Conservation (phyloP, 768 basidiomycete species). For the Rhizopogon sp. region DNA sequence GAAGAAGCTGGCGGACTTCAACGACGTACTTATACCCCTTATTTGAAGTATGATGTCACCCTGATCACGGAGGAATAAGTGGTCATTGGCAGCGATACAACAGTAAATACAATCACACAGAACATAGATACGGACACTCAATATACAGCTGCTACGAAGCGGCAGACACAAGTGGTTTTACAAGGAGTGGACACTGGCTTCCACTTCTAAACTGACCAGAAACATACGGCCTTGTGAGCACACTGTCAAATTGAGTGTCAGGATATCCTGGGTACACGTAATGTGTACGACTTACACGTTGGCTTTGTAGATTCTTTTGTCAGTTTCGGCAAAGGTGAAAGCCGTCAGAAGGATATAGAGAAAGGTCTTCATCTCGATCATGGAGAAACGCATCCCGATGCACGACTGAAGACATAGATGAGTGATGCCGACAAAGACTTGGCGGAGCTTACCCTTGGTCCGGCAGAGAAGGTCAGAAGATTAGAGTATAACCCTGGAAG, state of each 20-base stretch:
- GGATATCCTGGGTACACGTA: background rate
- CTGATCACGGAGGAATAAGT: too few species aligned
- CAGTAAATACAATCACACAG: too few species aligned
- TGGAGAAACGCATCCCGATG: slow-evolving; percentile 76
- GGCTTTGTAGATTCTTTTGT: slow-evolving; percentile 48
- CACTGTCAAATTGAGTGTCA: slow-evolving; percentile 28
- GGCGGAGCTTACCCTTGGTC: slow-evolving; percentile 59
- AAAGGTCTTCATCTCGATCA: slow-evolving; percentile 81
- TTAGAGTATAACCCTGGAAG: slow-evolving; percentile 71
- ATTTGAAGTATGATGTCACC: background rate
- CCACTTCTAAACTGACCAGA: slow-evolving; percentile 49
- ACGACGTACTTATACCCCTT: background rate
- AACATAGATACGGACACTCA: too few species aligned
- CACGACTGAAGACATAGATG: slow-evolving; percentile 51
- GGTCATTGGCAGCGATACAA: too few species aligned
- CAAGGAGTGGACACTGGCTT: slow-evolving; percentile 56
- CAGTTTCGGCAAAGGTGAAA: slow-evolving; percentile 54
- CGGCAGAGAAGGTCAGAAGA: slow-evolving; percentile 72
- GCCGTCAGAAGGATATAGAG: slow-evolving; percentile 63
- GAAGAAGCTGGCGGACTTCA: background rate
- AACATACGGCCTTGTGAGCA: slow-evolving; percentile 63
- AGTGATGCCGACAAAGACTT: background rate
- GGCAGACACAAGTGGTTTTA: slow-evolving; percentile 23
- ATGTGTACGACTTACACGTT: slow-evolving; percentile 49
- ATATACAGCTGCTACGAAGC: background rate